A percentile compares a stretch with the other conserved stretches of the same genome.
Evolutionary conservation across 148 eudicot genomes (phyloP).

Genomic region (Oxyria digyna): DNA sequence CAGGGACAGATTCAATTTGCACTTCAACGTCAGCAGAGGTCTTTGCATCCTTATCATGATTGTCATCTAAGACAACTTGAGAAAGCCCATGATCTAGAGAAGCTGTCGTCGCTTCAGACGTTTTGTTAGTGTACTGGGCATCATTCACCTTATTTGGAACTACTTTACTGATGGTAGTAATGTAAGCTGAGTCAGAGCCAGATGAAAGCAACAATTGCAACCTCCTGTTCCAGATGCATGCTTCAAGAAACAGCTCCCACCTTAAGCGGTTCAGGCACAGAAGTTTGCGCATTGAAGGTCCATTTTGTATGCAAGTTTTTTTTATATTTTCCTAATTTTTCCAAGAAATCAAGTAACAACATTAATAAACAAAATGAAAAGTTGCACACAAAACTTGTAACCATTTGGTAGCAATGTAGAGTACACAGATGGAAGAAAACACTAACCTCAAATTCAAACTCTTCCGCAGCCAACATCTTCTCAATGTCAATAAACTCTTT

Average conservation of each 20-base stretch:
- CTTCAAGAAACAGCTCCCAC: constrained; percentile 63
- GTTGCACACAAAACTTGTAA: too few relatives aligned
- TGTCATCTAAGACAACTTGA: constrained; percentile 1
- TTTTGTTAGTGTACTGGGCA: not conserved
- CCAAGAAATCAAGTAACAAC: not conserved
- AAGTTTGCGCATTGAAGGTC: constrained; percentile 31
- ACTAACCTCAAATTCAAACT: constrained; percentile 62
- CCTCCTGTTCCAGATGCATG: constrained; percentile 71
- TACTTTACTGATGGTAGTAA: constrained; percentile 9
- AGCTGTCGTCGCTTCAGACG: constrained; percentile 9
- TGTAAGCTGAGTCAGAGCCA: constrained; percentile 17
- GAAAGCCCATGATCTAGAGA: constrained; percentile 2
- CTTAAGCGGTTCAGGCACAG: constrained; percentile 51
- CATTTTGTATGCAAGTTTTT: constrained; percentile 26
- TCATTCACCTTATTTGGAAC: constrained; percentile 12
- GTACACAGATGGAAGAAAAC: not conserved
- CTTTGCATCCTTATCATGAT: constrained; percentile 2
- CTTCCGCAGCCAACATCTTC: constrained; percentile 55
- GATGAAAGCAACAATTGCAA: constrained; percentile 52
- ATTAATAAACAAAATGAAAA: not conserved
- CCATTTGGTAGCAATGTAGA: constrained; percentile 16
- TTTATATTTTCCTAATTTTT: constrained; percentile 38
- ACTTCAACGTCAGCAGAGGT: constrained; percentile 11
- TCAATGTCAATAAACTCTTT: constrained; percentile 51
- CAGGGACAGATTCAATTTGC: constrained; percentile 20